Base-by-base conservation (phyloP, 2,329 filamentous ascomycete genomes). In the Lasiodiplodia citricola region DNA sequence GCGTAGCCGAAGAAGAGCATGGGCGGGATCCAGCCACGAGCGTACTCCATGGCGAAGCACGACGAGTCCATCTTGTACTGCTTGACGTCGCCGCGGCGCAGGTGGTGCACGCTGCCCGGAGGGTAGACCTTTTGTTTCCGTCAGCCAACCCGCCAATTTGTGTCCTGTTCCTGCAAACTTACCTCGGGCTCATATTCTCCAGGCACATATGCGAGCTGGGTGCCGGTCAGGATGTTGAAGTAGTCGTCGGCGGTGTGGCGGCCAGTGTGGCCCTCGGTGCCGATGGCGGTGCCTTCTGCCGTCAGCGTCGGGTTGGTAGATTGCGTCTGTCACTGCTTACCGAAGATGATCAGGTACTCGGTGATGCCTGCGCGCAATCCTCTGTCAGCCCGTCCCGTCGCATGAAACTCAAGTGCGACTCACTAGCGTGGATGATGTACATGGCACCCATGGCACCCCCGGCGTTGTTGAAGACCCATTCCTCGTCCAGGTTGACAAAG, bases 231-330 rank as follows among this genome's bases (percentile, higher is more conserved):
- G 84, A 97, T 97, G 85, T 94, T 88, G 86, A 97, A 97, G 86
- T 96, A 97, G 85, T 97, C 94, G 82, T 97, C 92, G 18, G 93
- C 93, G 14, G 93, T 95, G 86, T 97, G 94, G 63, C 93, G 91
- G 72, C 94, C 94, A 1, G 89, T 88, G 85, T 97, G 93, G 70
- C 94, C 94, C 81, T 96, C 93, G 14, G 94, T 97, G 74, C 93
- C 93, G 73, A 94, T 82, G 11, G 92, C 87, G 1, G 92, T 92
- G 78, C 92, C 66, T 68, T n/a, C 6, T n/a, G 16, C 66, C 60
- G 62, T 66, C 56, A 55, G 35, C n/a, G 13, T 41, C n/a, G 35
- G 2, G 18, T 21, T 10, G 21, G 28, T 8, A 5, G 31, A 10
- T 35, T 35, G 31, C 8, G 31, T 35, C 2, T 35, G 3, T 38